A percentile compares a stretch with the other conserved stretches of the same genome.
Conservation (phyloP, 2,329 filamentous ascomycete genomes). For the Claviceps monticola region DNA sequence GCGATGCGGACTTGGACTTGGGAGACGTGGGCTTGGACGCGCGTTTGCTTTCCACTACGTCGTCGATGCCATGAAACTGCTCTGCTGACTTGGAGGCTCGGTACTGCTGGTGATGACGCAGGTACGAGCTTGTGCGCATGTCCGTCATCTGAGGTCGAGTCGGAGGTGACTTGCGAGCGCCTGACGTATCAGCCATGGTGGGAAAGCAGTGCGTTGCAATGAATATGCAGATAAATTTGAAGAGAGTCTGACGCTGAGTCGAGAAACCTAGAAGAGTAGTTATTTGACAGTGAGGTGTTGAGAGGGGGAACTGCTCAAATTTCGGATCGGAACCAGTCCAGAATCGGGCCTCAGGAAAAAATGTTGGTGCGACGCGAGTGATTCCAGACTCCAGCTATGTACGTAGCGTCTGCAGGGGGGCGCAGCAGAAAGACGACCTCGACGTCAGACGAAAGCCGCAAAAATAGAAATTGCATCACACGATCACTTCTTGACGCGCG, state of each 20-base stretch:
- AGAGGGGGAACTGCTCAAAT: background rate
- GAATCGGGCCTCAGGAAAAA: background rate
- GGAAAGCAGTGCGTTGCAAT: background rate
- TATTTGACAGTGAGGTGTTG: background rate
- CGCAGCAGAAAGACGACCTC: background rate
- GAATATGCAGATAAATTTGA: background rate
- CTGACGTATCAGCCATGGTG: slow-evolving; percentile 20
- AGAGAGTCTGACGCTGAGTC: background rate
- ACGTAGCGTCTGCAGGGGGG: background rate
- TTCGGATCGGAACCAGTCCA: background rate
- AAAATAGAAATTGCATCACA: too few relatives aligned
- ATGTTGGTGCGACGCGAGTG: slow-evolving; percentile 1
- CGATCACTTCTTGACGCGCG: too few relatives aligned
- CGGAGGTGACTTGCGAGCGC: slow-evolving; percentile 18
- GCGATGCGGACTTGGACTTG: slow-evolving; percentile 22
- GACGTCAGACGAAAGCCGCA: too few relatives aligned
- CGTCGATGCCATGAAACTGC: slow-evolving; percentile 48
- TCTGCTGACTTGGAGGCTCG: slow-evolving; percentile 41
- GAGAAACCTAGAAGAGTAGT: background rate
- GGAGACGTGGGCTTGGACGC: slow-evolving; percentile 23
- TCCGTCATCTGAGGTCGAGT: slow-evolving; percentile 34
- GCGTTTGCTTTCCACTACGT: slow-evolving; percentile 44
- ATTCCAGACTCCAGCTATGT: background rate
- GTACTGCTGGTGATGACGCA: slow-evolving; percentile 50
- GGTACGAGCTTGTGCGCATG: slow-evolving; percentile 45